Evolutionary conservation across 495 filamentous ascomycete species (phyloP).

Genomic region (Usnea hakonensis): DNA sequence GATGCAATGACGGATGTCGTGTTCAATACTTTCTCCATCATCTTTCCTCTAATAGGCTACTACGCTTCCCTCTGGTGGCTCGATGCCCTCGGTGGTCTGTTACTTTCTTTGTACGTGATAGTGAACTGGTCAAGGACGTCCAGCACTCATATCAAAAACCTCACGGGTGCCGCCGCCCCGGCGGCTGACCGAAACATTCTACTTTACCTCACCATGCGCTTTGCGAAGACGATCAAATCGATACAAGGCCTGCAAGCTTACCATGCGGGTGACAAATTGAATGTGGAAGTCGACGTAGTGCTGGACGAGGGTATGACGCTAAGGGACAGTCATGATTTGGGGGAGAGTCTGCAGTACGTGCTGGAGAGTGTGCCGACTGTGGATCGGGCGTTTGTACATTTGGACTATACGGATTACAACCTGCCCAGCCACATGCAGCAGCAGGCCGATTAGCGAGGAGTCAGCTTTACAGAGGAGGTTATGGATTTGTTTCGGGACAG

Average conservation of each 20-base stretch:
- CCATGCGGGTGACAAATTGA: conserved; percentile 81
- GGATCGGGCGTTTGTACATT: conserved; percentile 65
- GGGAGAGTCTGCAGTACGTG: conserved; percentile 84
- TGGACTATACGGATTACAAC: conserved; percentile 76
- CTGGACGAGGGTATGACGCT: conserved; percentile 70
- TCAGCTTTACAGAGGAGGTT: no score
- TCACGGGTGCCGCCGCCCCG: conserved; percentile 73
- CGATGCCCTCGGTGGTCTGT: conserved; percentile 73
- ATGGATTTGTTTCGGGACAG: no score
- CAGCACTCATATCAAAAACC: conserved; percentile 68
- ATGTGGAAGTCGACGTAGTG: conserved; percentile 78
- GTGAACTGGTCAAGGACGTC: conserved; percentile 76
- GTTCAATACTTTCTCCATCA: conserved; percentile 87
- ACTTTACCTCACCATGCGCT: conserved; percentile 89
- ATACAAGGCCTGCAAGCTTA: conserved; percentile 87
- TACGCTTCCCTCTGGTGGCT: conserved; percentile 77
- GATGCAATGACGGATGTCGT: conserved; percentile 67
- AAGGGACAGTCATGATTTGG: conserved; percentile 81
- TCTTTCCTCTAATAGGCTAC: conserved; percentile 69
- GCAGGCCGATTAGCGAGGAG: conserved; percentile 33
- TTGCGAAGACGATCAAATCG: conserved; percentile 78
- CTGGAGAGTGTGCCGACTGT: conserved; percentile 77
- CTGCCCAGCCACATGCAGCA: conserved; percentile 81
- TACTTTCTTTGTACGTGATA: conserved; percentile 77
- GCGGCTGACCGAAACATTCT: conserved; percentile 77